These are phyloP conservation scores for Dryadomyces quercus-mongolicae DNA, from an alignment of 2,329 filamentous ascomycete species.

Conservation along the genomic window DNA sequence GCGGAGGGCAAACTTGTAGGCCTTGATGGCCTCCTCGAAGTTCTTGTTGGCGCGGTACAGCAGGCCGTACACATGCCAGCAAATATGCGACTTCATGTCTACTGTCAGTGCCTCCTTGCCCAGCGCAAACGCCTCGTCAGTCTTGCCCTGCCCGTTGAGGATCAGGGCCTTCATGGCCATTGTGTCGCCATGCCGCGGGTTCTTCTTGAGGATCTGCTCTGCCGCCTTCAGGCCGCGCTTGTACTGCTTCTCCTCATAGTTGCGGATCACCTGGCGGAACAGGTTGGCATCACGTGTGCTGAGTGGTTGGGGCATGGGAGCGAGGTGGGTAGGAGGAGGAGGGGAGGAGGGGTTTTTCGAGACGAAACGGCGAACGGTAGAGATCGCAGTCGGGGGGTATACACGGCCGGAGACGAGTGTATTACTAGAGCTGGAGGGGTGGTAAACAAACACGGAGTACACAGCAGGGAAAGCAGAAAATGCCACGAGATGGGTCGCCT, in stretches of 20 bases:
- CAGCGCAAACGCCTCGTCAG: conserved; percentile 85
- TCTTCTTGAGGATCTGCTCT: conserved; percentile 91
- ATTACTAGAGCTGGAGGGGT: neutral
- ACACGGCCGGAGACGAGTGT: neutral
- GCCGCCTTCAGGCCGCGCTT: conserved; percentile 88
- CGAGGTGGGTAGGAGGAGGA: conserved; percentile 9
- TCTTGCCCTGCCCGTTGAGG: conserved; percentile 82
- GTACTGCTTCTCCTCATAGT: conserved; percentile 98
- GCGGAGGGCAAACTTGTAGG: conserved; percentile 89
- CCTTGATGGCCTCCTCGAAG: conserved; percentile 98
- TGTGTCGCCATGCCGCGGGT: conserved; percentile 93
- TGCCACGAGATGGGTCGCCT: neutral
- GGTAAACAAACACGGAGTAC: neutral
- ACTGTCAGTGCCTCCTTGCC: conserved; percentile 86
- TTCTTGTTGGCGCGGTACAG: conserved; percentile 92
- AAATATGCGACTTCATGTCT: conserved; percentile 98
- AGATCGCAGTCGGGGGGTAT: neutral
- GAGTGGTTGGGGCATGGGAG: conserved; percentile 58
- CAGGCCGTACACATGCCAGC: conserved; percentile 97
- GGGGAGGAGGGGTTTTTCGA: neutral
- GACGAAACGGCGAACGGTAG: conserved; percentile 1
- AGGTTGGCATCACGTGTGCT: conserved; percentile 84
- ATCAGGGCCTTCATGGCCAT: conserved; percentile 98
- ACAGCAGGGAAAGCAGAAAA: neutral
- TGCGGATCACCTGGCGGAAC: conserved; percentile 88